Conservation (phyloP, 1,284 basidiomycete genomes). For the Ceratobasidium papillatum region DNA sequence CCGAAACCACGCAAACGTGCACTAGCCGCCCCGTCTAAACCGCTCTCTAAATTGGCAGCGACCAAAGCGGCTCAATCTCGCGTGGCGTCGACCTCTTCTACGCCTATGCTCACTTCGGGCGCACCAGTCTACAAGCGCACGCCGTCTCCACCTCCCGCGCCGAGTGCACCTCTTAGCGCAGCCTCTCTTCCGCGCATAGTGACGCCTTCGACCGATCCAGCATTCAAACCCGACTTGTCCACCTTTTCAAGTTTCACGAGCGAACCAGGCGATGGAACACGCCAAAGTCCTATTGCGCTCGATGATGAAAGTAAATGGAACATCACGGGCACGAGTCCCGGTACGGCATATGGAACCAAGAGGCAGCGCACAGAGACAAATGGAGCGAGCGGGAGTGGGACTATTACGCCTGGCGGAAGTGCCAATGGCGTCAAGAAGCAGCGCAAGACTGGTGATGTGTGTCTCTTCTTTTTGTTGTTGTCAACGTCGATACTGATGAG, state of each 20-base stretch:
- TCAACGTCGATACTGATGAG: constrained; percentile 43
- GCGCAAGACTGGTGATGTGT: constrained; percentile 65
- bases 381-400: constrained; percentile 14
- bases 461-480: constrained; percentile 46
- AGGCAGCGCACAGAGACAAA: constrained; percentile 36
- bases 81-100: not conserved
- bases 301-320: constrained; percentile 52
- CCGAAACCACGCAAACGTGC: constrained; percentile 36
- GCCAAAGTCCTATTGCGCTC: constrained; percentile 65
- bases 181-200: constrained; percentile 12
- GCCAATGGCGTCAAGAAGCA: constrained; percentile 59
- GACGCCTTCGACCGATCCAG: constrained; percentile 20
- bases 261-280: constrained; percentile 57
- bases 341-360: constrained; percentile 21
- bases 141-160: constrained; percentile 4
- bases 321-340: constrained; percentile 22
- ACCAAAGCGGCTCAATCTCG: constrained; percentile 33
- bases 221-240: constrained; percentile 23
- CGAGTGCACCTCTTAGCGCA: not conserved
- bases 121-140: constrained; percentile 34
- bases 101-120: constrained; percentile 36
- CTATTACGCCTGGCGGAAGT: not conserved
- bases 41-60: constrained; percentile 20
- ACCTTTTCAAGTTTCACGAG: not conserved
- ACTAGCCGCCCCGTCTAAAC: constrained; percentile 12